These are phyloP conservation scores for Penicillium steckii DNA, from an alignment of 495 filamentous ascomycete genomes.

Conservation along the genomic window DNA sequence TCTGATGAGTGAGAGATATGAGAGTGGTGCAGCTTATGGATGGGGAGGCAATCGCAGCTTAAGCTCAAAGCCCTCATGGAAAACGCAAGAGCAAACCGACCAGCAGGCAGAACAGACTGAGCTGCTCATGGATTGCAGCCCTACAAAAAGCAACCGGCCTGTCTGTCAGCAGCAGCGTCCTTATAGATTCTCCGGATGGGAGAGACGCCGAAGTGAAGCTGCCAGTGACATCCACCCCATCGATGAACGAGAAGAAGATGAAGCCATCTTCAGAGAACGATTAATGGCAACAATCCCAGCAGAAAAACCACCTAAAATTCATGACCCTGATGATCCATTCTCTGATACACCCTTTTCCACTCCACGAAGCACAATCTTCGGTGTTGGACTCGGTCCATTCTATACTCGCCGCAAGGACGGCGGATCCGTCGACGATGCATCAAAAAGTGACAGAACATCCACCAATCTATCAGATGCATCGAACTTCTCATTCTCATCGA, in stretches of 20 bases:
- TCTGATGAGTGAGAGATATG: constrained; percentile 23
- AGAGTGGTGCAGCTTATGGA: constrained; percentile 28
- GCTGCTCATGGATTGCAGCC: constrained; percentile 54
- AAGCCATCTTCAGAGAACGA: constrained; percentile 28
- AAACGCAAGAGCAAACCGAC: constrained; percentile 23
- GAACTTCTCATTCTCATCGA: constrained; percentile 32
- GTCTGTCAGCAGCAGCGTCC: constrained; percentile 13
- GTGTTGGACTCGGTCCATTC: constrained; percentile 28
- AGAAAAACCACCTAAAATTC: constrained; percentile 4
- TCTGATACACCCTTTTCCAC: constrained; percentile 26
- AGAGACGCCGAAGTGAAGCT: constrained; percentile 43
- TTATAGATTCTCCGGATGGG: constrained; percentile 34
- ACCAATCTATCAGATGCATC: constrained; percentile 57
- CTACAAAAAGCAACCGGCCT: constrained; percentile 45
- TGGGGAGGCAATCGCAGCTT: constrained; percentile 37
- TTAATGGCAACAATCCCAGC: constrained; percentile 24
- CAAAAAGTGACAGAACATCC: constrained; percentile 54
- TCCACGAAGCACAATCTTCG: constrained; percentile 29
- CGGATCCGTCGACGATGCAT: constrained; percentile 24
- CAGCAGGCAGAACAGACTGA: constrained; percentile 52
- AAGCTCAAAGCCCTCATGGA: constrained; percentile 24
- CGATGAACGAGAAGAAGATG: constrained; percentile 71
- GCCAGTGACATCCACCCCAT: constrained; percentile 62
- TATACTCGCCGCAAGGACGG: constrained; percentile 25
- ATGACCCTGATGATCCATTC: constrained; percentile 30